These are phyloP conservation scores for Silene conica DNA, from an alignment of 148 eudicot species.

Conservation along the genomic window DNA sequence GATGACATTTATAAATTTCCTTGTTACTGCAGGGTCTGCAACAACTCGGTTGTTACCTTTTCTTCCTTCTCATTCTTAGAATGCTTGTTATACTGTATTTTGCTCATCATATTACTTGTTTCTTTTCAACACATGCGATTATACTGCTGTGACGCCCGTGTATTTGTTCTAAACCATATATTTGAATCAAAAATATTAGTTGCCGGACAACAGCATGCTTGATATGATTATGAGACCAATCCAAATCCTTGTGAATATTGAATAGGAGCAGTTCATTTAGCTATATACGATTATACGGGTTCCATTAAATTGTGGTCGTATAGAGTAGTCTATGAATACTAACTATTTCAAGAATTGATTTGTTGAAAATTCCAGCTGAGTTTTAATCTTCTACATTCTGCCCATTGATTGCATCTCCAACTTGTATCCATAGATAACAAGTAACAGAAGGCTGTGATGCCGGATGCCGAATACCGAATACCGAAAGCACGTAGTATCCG, in stretches of 20 bases:
- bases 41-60: no score
- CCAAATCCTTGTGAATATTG: background rate
- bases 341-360: background rate
- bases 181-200: no score
- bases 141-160: no score
- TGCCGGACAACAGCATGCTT: background rate
- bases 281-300: background rate
- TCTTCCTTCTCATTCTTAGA: background rate
- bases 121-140: no score
- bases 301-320: background rate
- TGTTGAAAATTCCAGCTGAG: background rate
- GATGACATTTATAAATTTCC: background rate
- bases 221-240: background rate
- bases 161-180: background rate
- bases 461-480: no score
- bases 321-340: background rate
- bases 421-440: background rate
- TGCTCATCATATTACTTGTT: background rate
- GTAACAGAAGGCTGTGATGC: background rate
- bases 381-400: background rate
- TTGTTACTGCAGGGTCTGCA: no score
- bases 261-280: no score
- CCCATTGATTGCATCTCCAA: background rate
- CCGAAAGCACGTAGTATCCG: background rate
- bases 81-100: background rate